A percentile compares a stretch with the other conserved stretches of the same genome.
phyloP scores from a whole-genome alignment of 768 basidiomycete genomes.

The Leccinum subgranulosum region DNA sequence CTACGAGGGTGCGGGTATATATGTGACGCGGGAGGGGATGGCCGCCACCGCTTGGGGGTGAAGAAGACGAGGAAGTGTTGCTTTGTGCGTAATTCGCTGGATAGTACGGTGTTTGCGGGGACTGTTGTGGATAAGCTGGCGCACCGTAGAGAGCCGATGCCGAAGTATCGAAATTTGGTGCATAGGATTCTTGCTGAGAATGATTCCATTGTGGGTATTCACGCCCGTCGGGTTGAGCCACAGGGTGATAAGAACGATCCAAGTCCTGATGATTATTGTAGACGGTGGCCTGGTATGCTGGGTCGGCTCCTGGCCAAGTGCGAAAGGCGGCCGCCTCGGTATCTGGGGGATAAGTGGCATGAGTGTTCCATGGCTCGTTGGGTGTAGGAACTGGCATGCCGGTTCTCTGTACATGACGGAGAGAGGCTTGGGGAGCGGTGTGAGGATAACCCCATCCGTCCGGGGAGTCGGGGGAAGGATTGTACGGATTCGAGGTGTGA shows the following conservation, averaged over 20 bases:
- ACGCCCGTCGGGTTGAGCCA: slow-evolving; percentile 36
- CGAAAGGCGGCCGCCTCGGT: slow-evolving; percentile 42
- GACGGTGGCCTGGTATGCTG: slow-evolving; percentile 32
- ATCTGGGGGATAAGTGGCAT: slow-evolving; percentile 27
- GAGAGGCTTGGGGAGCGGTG: slow-evolving; percentile 31
- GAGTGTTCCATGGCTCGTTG: slow-evolving; percentile 24
- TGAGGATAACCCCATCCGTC: slow-evolving; percentile 56
- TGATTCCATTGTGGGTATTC: slow-evolving; percentile 33
- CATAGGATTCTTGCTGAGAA: slow-evolving; percentile 24
- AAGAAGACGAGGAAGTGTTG: slow-evolving; percentile 19
- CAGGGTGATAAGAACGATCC: slow-evolving; percentile 34
- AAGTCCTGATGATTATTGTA: slow-evolving; percentile 30
- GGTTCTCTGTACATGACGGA: slow-evolving; percentile 36
- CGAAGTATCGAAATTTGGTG: slow-evolving; percentile 24
- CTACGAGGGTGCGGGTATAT: slow-evolving; percentile 87
- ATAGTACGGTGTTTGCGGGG: slow-evolving; percentile 31
- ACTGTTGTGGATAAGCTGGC: slow-evolving; percentile 27
- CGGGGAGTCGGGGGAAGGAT: slow-evolving; percentile 41
- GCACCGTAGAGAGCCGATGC: slow-evolving; percentile 20
- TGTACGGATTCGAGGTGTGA: slow-evolving; percentile 40
- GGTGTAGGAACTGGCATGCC: slow-evolving; percentile 16
- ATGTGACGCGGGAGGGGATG: slow-evolving; percentile 59
- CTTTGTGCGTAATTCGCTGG: slow-evolving; percentile 25
- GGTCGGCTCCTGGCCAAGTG: slow-evolving; percentile 44
- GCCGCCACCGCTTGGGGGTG: slow-evolving; percentile 30